These are phyloP conservation scores for Daldinia caldariorum DNA, from an alignment of 495 filamentous ascomycete genomes.

Conservation along the genomic window DNA sequence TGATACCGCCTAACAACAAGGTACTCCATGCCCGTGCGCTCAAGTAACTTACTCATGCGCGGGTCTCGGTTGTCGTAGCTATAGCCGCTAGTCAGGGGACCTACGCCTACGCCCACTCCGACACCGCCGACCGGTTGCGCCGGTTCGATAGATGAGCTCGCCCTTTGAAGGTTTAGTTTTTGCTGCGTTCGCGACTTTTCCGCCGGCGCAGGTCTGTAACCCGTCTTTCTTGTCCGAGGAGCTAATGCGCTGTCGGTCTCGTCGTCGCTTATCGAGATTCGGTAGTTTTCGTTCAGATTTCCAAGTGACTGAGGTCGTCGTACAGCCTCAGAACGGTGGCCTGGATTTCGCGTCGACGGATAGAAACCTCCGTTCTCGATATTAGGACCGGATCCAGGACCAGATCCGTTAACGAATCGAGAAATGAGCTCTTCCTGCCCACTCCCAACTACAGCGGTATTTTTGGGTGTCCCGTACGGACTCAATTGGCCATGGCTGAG, in stretches of 20 bases:
- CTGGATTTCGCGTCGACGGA: constrained; percentile 25
- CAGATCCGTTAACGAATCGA: constrained; percentile 60
- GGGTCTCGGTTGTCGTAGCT: constrained; percentile 61
- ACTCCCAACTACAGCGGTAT: constrained; percentile 52
- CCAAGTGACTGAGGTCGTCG: constrained; percentile 52
- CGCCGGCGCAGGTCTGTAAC: constrained; percentile 50
- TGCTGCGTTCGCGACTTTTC: constrained; percentile 73
- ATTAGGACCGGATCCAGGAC: constrained; percentile 46
- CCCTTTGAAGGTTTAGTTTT: constrained; percentile 75
- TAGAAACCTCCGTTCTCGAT: constrained; percentile 47
- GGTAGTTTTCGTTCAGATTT: constrained; percentile 47
- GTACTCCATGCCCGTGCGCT: constrained; percentile 72
- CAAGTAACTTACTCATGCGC: constrained; percentile 64
- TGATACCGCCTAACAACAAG: constrained; percentile 73
- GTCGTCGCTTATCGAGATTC: constrained; percentile 46
- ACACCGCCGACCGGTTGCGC: constrained; percentile 54
- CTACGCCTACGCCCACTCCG: constrained; percentile 48
- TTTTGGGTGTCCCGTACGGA: constrained; percentile 54
- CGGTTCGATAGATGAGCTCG: constrained; percentile 70
- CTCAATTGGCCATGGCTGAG: constrained; percentile 51
- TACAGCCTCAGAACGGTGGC: constrained; percentile 32
- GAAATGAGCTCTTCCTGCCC: constrained; percentile 60
- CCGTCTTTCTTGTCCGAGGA: constrained; percentile 47
- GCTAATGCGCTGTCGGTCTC: constrained; percentile 54
- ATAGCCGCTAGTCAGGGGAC: constrained; percentile 51